Conservation (phyloP, 2,329 filamentous ascomycete genomes). For the Blastomyces silverae region DNA sequence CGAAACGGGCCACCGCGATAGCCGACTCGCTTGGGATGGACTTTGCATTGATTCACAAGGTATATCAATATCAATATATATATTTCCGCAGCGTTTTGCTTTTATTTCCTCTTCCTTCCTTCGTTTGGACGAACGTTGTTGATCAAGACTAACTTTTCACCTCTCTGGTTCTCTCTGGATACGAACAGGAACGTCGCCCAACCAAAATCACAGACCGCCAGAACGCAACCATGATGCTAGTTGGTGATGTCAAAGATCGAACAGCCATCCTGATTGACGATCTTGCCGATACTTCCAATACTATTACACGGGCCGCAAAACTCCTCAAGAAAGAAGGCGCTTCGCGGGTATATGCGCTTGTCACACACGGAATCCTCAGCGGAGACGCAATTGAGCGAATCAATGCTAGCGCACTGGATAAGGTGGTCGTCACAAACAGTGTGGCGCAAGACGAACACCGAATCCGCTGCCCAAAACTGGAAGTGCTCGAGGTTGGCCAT, state of each 20-base stretch:
- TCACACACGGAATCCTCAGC: conserved; percentile 92
- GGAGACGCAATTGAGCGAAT: conserved; percentile 92
- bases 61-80: conserved; percentile 38
- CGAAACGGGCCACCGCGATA: conserved; percentile 91
- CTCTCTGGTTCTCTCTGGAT: neutral
- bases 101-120: neutral
- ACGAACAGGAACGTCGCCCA: conserved; percentile 68
- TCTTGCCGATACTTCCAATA: conserved; percentile 91
- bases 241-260: conserved; percentile 73
- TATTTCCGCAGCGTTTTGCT: neutral
- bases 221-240: conserved; percentile 83
- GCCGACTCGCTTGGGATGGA: conserved; percentile 89
- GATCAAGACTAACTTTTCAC: neutral
- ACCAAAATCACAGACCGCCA: conserved; percentile 79
- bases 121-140: neutral
- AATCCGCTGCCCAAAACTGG: conserved; percentile 73
- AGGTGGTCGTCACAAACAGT: conserved; percentile 90
- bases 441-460: conserved; percentile 82
- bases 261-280: conserved; percentile 91
- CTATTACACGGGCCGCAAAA: conserved; percentile 92
- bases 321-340: conserved; percentile 90
- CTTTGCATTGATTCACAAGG: conserved; percentile 98
- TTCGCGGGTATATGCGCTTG: conserved; percentile 79
- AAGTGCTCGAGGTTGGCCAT: conserved; percentile 79
- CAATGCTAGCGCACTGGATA: conserved; percentile 87